These are phyloP conservation scores for Puccinia coronata DNA, from an alignment of 1,284 basidiomycete genomes.

Conservation along the genomic window DNA sequence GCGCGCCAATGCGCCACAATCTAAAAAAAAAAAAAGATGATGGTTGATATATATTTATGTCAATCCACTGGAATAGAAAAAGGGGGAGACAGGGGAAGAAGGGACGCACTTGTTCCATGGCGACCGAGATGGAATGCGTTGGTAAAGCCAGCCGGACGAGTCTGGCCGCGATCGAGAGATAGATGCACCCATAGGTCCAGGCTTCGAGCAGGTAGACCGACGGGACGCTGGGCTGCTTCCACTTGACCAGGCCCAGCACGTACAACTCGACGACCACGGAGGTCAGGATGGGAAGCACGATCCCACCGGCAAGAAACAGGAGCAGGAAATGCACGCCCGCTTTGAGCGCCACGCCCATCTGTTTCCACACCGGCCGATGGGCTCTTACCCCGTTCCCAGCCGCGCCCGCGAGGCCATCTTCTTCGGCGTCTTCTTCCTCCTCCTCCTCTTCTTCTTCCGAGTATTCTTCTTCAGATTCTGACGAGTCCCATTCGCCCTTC, in stretches of 20 bases:
- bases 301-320: constrained; percentile 8
- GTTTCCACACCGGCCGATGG: neutral
- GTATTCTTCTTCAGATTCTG: neutral
- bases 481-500: neutral
- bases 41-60: too few relatives aligned
- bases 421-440: neutral
- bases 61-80: neutral
- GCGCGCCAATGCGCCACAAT: constrained; percentile 24
- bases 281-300: constrained; percentile 33
- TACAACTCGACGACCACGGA: constrained; percentile 33
- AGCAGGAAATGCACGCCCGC: neutral
- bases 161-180: constrained; percentile 33
- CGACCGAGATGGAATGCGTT: constrained; percentile 24
- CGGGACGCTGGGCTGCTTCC: neutral
- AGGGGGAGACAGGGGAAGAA: neutral
- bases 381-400: too few relatives aligned
- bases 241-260: constrained; percentile 30
- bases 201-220: constrained; percentile 19
- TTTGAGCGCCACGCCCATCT: neutral
- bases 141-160: neutral
- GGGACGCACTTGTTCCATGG: constrained; percentile 40
- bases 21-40: neutral
- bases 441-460: neutral
- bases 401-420: neutral
- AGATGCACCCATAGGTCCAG: constrained; percentile 43